Base-by-base conservation (phyloP, 1,284 basidiomycete species). In the Heterobasidion annosum region DNA sequence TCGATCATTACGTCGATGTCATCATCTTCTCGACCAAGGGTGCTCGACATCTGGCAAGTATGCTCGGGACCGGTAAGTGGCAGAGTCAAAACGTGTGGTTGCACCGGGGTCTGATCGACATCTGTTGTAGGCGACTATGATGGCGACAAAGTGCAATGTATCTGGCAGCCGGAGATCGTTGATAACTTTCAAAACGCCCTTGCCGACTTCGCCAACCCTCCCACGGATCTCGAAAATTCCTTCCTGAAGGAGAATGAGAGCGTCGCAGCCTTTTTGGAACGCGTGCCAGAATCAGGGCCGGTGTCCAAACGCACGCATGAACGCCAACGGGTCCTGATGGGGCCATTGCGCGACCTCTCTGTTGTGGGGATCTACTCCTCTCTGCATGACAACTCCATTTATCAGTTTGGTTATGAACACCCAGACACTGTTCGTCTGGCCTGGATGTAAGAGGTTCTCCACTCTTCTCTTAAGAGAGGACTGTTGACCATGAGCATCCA, bases 351-450 rank as follows among this genome's bases (percentile, higher is more conserved):
- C 10, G 70, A 78, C 51, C 60, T 68, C 2, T 69, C 72, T 0
- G 58, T 76, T 0, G 78, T 83, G 1, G 82, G 83, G 1, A 72
- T 65, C 48, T 85, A 83, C 61, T 82, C 79, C 1, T 74, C 66
- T 2, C 77, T 76, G 66, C 82, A 85, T 64, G 75, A 82, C 48
- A 72, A 73, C 47, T 69, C 78, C 1, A 72, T 74, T 6, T 84
- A 83, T 56, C 63, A 59, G 1, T 56, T 70, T 1, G 83, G 83
- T 0, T 83, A 84, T 57, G 43, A 37, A 0, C 68, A 81, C 59
- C 58, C 61, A 0, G 68, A 75, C 12, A 82, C 83, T 0, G 71
- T 77, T 8, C 70, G 73, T 3, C 68, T 85, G 2, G 83, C 80
- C 0, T 79, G 83, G 58, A 81, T 82, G 83, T 84, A 57, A 59